These are phyloP conservation scores for Exserohilum turcica DNA, from an alignment of 2,329 filamentous ascomycete genomes.

Conservation along the genomic window DNA sequence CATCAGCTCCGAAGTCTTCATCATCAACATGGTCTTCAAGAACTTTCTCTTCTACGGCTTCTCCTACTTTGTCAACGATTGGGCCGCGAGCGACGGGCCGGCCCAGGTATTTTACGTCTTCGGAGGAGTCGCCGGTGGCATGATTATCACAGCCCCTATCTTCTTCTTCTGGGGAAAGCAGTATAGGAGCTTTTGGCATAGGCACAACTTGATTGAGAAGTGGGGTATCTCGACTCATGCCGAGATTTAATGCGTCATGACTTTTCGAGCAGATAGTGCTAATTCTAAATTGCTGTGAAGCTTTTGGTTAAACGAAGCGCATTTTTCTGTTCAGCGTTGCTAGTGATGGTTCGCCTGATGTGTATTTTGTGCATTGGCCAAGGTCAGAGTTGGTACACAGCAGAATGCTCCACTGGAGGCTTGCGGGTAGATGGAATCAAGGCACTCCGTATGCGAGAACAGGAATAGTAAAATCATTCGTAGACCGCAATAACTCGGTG, in stretches of 20 bases:
- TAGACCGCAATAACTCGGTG: too few species aligned
- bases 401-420: too few species aligned
- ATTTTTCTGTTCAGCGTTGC: neutral
- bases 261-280: neutral
- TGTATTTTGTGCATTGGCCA: too few species aligned
- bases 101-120: constrained; percentile 48
- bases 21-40: constrained; percentile 52
- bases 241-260: constrained; percentile 25
- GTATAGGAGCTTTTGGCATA: constrained; percentile 44
- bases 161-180: constrained; percentile 46
- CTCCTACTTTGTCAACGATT: constrained; percentile 52
- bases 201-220: constrained; percentile 41
- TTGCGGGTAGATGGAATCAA: too few species aligned
- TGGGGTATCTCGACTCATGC: constrained; percentile 42
- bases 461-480: too few species aligned
- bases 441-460: too few species aligned
- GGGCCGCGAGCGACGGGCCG: constrained; percentile 46
- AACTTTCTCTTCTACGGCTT: constrained; percentile 54
- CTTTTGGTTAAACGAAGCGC: too few species aligned
- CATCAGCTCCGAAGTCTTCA: constrained; percentile 52
- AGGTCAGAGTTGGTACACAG: too few species aligned
- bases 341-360: neutral
- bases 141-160: constrained; percentile 37
- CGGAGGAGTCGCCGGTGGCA: constrained; percentile 31
- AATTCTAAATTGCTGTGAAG: neutral